Evolutionary conservation across 2,329 filamentous ascomycete genomes (phyloP).

Genomic region (Juglanconis oblonga): DNA sequence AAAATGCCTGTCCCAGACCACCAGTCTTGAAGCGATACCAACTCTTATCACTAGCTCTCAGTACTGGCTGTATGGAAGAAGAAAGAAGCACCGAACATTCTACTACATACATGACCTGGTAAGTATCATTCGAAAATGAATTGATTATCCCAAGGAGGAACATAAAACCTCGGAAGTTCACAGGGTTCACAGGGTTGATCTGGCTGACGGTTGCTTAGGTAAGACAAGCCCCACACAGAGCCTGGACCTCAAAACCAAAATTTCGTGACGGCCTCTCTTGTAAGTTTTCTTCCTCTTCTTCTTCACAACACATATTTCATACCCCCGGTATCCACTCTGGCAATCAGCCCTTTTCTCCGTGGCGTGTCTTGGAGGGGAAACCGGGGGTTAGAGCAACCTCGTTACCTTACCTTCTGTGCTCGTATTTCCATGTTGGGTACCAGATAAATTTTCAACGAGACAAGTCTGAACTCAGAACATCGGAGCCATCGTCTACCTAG

Average conservation of each 20-base stretch:
- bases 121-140: too few relatives aligned
- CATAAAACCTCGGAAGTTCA: too few relatives aligned
- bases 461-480: background rate
- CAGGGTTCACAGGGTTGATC: too few relatives aligned
- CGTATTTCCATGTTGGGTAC: slow-evolving; percentile 30
- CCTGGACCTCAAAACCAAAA: slow-evolving; percentile 13
- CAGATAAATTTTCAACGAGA: slow-evolving; percentile 32
- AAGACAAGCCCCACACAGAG: background rate
- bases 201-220: slow-evolving; percentile 6
- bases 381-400: slow-evolving; percentile 61
- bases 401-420: slow-evolving; percentile 49
- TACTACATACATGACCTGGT: too few relatives aligned
- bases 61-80: too few relatives aligned
- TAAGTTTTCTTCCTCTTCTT: slow-evolving; percentile 24
- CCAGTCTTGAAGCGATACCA: too few relatives aligned
- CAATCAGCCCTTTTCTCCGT: slow-evolving; percentile 50
- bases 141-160: too few relatives aligned
- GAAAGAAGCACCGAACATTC: too few relatives aligned
- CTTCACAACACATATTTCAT: slow-evolving; percentile 35
- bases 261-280: slow-evolving; percentile 8
- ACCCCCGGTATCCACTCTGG: slow-evolving; percentile 70
- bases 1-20: too few relatives aligned
- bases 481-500: background rate
- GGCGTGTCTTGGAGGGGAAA: slow-evolving; percentile 63
- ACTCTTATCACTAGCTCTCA: too few relatives aligned